Evolutionary conservation across 768 basidiomycete genomes (phyloP), one percentile per base, ranked within the genome.

Genomic region (Tricholoma bakamatsutake): DNA sequence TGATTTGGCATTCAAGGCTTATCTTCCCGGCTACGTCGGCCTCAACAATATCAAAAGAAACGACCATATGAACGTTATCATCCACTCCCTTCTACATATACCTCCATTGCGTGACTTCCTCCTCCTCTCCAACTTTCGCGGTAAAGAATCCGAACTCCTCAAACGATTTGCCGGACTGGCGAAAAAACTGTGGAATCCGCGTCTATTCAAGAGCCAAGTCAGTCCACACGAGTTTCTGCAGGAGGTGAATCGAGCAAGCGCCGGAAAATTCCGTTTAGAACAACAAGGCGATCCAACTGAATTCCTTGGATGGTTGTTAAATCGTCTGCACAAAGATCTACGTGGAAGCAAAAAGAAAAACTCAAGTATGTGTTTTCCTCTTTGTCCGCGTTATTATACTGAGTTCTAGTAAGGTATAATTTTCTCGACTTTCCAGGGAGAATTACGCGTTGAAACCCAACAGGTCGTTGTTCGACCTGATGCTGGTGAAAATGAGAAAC

Each of bases 181-280:
- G 2, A 93, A 93, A 70, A 94, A 98, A 71, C 66, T 98, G 37
- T 99, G 97, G 97, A 98, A 97, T 71, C 93, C 95, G 8, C 78
- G 87, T 50, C 73, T 96, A 54, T 99, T 99, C 83, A 99, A 99
- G 71, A 88, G 90, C 57, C 97, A 99, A 79, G 94, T 98, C 62
- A 91, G 88, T 62, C 97, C 97, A n/a, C 97, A 99, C 68, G 97
- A 99, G 68, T 94, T 98, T 69, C 73, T 99, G 54, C 97, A 99
- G 71, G 97, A 98, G 72, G 95, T 98, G 54, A 87, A 88, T 62
- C 80, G 93, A 60, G 87, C 88, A 49, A 95, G 92, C 64, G 80
- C 75, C 46, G 94, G 92, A 13, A 93, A 92, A 73, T 98, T 95
- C 73, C 85, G 91, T 59, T 78, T 98, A 61, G 95, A 96, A 65